Conservation (phyloP, 352 stramenopile species). For the Globisporangium uncinulatum region DNA sequence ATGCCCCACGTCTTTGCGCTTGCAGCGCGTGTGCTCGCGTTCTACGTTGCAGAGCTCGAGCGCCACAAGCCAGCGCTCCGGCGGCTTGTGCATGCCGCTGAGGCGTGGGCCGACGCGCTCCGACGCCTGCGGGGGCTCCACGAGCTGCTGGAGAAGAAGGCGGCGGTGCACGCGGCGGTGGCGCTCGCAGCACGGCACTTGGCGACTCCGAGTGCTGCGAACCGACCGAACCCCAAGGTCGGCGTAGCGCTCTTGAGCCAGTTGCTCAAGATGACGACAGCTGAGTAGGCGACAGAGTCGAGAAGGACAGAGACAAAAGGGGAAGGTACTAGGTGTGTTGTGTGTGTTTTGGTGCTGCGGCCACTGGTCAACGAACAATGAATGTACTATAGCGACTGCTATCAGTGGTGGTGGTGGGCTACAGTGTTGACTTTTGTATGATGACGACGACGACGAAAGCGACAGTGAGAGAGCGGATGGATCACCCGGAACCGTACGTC, state of each 20-base stretch:
- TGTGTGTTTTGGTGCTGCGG: not conserved
- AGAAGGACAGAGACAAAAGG: not conserved
- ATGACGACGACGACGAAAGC: not conserved
- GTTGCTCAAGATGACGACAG: constrained; percentile 28
- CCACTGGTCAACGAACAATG: not conserved
- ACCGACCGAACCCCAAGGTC: constrained; percentile 66
- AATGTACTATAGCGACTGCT: not conserved
- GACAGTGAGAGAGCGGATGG: not conserved
- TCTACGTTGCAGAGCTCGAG: constrained; percentile 41
- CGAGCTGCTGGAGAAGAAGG: constrained; percentile 48
- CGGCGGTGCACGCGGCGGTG: constrained; percentile 43
- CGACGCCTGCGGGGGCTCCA: constrained; percentile 42
- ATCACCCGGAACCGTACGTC: constrained; percentile 12
- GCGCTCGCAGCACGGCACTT: constrained; percentile 13
- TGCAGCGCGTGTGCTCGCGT: constrained; percentile 48
- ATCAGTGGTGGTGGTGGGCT: not conserved
- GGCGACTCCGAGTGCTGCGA: constrained; percentile 8
- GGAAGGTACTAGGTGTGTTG: not conserved
- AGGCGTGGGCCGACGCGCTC: constrained; percentile 45
- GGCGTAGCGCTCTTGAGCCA: constrained; percentile 46
- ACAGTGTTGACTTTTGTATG: not conserved
- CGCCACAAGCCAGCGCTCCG: constrained; percentile 13
- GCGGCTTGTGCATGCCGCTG: constrained; percentile 1
- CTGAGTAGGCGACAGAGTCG: constrained; percentile 16
- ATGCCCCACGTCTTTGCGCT: constrained; percentile 82